Evolutionary conservation across 257 asterid genomes (phyloP), one percentile per base, ranked within the genome.

Genomic region (Apocynum venetum): DNA sequence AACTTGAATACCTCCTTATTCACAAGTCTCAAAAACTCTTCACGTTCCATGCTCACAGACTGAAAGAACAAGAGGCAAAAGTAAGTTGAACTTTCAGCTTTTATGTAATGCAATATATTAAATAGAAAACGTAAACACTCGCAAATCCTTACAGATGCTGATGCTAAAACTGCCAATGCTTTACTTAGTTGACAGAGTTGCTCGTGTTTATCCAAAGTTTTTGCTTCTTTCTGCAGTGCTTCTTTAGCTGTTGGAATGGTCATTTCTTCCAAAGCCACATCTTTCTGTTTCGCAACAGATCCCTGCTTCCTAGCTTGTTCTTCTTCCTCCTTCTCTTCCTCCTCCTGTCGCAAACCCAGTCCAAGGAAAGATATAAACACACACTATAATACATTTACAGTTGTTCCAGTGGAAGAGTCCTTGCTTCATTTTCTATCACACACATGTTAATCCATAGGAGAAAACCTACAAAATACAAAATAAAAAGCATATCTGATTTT

Each of bases 1-100:
- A 68, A 19, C 52, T 44, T 11, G 64, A 51, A 67, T 91, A 93
- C 98, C 98, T 95, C 98, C 88, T 91, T 93, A 83, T 89, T 91
- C 83, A 95, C 98, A 84, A 95, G 98, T 73, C 91, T 83, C 84
- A 95, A 80, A 88, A 95, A 95, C 88, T 95, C 98, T 82, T 95
- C 96, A 35, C 98, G 98, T 88, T 95, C 98, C 91, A 90, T 89
- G 88, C 92, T 93, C 84, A 95, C 98, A 46, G 98, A 91, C 98
- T 95, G 91, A 76, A 91, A 89, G 66, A 73, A 82, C 75, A 65
- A 81, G 69, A 49, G 61, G 40, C n/a, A 78, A 68, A 84, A 81
- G 81, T 63, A 71, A 73, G 67, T 77, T 76, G 82, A 78, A 67
- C 73, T 69, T 65, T 44, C 44, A 76, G 78, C 60, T 43, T 63